Base-by-base conservation (phyloP, 139 green algal genomes). In the Chlamydomonas schloesseri region DNA sequence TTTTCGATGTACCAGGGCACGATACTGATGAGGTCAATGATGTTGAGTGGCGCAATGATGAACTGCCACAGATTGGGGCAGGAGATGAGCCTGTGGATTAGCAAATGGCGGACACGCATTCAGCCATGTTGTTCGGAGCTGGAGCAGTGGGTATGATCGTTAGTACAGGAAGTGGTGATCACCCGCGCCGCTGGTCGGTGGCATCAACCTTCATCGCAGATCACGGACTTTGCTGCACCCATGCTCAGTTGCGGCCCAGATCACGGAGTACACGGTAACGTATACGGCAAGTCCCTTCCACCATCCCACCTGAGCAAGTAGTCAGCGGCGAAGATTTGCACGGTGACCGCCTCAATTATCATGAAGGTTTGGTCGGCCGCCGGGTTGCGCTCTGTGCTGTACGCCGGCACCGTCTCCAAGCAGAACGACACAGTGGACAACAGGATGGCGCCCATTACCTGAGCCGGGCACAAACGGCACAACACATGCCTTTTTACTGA, bases 401-500 rank as follows among this genome's bases (percentile, higher is more conserved):
- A 70, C 3, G 11, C 36, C 17, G 70, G 75, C 46, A 92, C 28
- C 10, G 90, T 92, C 85, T 91, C 83, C 14, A 92, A 31, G 53
- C 82, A 90, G 76, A 92, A 91, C 9, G 85, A 88, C 10, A 89
- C 33, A 4, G 88, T 89, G 55, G 88, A 93, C 26, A 94, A 3
- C 20, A 93, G 15, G 70, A 93, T 94, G 33, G 89, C 47, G 23
- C 6, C 2, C 8, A 86, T 28, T 21, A 86, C n/a, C 76, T 83
- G 76, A 10, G 42, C 42, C 42, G 6, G 42, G 42, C 42, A 50
- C 8, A 8, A 5, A 50, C n/a, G n/a, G n/a, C n/a, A n/a, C n/a
- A n/a, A n/a, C n/a, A n/a, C n/a, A n/a, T n/a, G n/a, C n/a, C n/a
- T n/a, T n/a, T n/a, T n/a, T n/a, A n/a, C n/a, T n/a, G n/a, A n/a